Conservation (phyloP, 345 rosid species). For the Salix caprea region DNA sequence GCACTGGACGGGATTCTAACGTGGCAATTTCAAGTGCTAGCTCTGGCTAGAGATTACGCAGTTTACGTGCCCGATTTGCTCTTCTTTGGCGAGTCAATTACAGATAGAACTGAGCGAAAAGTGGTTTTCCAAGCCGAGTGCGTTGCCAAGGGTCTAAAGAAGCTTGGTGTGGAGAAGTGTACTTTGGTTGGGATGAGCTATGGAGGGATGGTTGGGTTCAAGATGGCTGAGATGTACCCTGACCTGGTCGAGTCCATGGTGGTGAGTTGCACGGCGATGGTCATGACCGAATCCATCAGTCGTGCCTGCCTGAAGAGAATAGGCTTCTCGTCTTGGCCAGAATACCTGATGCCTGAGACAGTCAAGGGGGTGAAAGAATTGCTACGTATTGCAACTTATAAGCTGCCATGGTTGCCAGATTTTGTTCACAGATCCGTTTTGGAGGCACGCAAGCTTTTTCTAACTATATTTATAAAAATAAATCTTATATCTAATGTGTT, state of each 20-base stretch:
- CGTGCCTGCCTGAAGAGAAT: constrained; percentile 8
- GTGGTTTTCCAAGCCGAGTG: constrained; percentile 44
- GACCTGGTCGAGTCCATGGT: constrained; percentile 42
- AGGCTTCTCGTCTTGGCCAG: constrained; percentile 30
- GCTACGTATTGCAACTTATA: constrained; percentile 8
- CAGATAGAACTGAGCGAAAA: constrained; percentile 21
- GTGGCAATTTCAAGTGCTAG: constrained; percentile 41
- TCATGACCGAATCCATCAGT: constrained; percentile 34
- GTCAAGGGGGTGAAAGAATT: constrained; percentile 11
- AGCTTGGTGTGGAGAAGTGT: constrained; percentile 39
- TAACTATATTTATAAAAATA: no score
- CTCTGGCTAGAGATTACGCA: constrained; percentile 24
- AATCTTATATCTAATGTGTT: no score
- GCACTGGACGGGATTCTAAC: constrained; percentile 29
- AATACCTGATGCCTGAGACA: constrained; percentile 34
- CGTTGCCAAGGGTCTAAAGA: constrained; percentile 29
- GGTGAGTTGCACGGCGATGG: constrained; percentile 24
- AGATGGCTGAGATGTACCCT: constrained; percentile 37
- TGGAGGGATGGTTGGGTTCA: constrained; percentile 45
- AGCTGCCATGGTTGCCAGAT: constrained; percentile 18
- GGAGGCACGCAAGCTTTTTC: constrained; percentile 22
- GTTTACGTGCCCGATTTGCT: constrained; percentile 48
- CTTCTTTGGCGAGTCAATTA: constrained; percentile 46
- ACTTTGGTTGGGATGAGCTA: constrained; percentile 41
- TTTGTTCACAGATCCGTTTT: constrained; percentile 21